Conservation (phyloP, 306 rosid genomes). For the Canavalia ensiformis region DNA sequence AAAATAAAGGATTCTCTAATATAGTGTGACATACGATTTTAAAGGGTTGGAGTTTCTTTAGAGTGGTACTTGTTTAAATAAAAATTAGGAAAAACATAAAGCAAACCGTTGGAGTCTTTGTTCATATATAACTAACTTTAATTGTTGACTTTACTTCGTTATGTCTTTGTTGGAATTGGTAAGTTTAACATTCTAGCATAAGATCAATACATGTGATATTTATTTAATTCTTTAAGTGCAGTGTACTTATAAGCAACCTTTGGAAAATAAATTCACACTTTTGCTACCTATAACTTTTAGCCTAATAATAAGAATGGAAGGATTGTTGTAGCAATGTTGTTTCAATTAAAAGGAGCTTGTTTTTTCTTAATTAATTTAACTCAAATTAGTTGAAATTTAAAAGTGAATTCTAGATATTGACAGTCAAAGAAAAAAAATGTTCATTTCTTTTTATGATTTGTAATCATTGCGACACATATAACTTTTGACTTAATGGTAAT, state of each 20-base stretch:
- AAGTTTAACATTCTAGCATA: too few relatives aligned
- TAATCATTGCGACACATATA: not conserved
- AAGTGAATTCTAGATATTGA: not conserved
- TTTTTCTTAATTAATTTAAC: not conserved
- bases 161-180: not conserved
- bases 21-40: not conserved
- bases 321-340: too few relatives aligned
- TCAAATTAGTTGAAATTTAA: not conserved
- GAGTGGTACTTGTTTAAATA: not conserved
- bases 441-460: not conserved
- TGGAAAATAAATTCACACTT: not conserved
- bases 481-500: not conserved
- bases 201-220: too few relatives aligned
- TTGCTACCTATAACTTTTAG: not conserved
- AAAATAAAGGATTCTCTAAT: slow-evolving; percentile 3
- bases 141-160: not conserved
- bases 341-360: not conserved
- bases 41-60: not conserved
- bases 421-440: not conserved
- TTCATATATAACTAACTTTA: too few relatives aligned
- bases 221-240: too few relatives aligned
- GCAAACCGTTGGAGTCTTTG: not conserved
- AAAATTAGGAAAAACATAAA: not conserved
- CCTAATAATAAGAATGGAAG: not conserved
- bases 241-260: too few relatives aligned